Percentiles rank a stretch among this genome's conserved stretches.
phyloP scores from a whole-genome alignment of 2,329 filamentous ascomycete species.

The Penicillium sp. region DNA sequence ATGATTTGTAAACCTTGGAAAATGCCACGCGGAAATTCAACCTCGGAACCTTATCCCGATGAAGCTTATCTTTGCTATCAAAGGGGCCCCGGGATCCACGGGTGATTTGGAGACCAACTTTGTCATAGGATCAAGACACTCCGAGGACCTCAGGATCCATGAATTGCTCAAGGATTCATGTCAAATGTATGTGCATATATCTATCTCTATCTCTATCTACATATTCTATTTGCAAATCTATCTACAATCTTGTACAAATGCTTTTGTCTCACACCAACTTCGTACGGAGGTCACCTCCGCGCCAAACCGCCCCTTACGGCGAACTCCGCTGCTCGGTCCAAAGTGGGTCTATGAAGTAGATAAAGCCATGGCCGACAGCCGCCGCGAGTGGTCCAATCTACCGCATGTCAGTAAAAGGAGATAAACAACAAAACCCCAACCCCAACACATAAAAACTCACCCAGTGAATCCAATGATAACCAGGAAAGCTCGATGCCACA shows the following conservation, averaged over 20 bases:
- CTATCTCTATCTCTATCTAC: not conserved
- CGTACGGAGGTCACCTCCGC: slow-evolving; percentile 10
- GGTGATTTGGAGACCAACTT: too few relatives aligned
- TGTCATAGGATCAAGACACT: too few relatives aligned
- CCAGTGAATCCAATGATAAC: slow-evolving; percentile 44
- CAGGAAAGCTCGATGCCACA: slow-evolving; percentile 39
- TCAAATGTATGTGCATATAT: not conserved
- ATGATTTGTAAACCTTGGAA: not conserved
- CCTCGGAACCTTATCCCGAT: not conserved
- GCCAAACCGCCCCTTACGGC: slow-evolving; percentile 11
- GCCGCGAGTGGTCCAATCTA: slow-evolving; percentile 33
- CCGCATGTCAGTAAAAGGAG: slow-evolving; percentile 7
- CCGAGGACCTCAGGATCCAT: too few relatives aligned
- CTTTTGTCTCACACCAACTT: not conserved
- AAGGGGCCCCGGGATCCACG: too few relatives aligned
- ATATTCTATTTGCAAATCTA: not conserved
- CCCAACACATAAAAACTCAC: slow-evolving; percentile 9
- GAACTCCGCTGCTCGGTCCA: slow-evolving; percentile 21
- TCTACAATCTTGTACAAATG: not conserved
- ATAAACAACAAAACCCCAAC: not conserved
- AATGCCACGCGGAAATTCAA: not conserved
- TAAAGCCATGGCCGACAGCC: slow-evolving; percentile 31
- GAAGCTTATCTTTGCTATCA: not conserved
- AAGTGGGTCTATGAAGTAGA: slow-evolving; percentile 33
- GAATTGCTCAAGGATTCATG: not conserved